Base-by-base conservation (phyloP, 768 basidiomycete genomes). In the Collybia nuda region DNA sequence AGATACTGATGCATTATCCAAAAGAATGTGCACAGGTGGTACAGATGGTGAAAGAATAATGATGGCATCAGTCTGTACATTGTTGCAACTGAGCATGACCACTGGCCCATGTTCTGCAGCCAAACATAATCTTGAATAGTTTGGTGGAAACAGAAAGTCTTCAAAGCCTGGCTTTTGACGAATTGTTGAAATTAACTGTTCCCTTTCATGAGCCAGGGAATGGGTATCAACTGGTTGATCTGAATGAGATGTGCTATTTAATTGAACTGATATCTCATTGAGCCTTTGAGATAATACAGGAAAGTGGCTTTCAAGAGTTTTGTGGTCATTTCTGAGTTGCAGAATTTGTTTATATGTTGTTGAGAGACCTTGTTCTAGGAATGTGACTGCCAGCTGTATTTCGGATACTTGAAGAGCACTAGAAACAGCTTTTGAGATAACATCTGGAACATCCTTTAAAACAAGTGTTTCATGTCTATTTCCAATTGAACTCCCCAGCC, bases 51-150 rank as follows among this genome's bases (percentile, higher is more conserved):
- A 17, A 5, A 50, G 19, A 38, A 50, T 38, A 37, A 61, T 52
- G 5, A 58, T 23, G 6, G 53, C 51, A 39, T 59, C 51, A 18
- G 56, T 63, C 1, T 59, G 45, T 6, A 12, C 50, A 24, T 48
- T 14, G 28, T 59, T 57, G 14, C 65, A 61, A 24, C 66, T 73
- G 21, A 74, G 53, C 5, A 73, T 24, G 43, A 75, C 38, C 23
- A 75, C 63, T 1, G 73, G 73, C 1, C 74, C 73, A 2, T 62
- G 56, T 2, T 23, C 44, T 2, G 67, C 61, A 2, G 60, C 69
- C 43, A 53, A 48, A 2, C 52, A 59, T 7, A 75, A 58, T 15
- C 64, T 54, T 3, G 53, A 22, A 32, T 65, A 69, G 2, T 56
- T 35, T 4, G 46, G 40, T 0, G 61, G 43, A 21, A 47, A 48